Conservation (phyloP, 148 eudicot genomes). For the Simmondsia chinensis region DNA sequence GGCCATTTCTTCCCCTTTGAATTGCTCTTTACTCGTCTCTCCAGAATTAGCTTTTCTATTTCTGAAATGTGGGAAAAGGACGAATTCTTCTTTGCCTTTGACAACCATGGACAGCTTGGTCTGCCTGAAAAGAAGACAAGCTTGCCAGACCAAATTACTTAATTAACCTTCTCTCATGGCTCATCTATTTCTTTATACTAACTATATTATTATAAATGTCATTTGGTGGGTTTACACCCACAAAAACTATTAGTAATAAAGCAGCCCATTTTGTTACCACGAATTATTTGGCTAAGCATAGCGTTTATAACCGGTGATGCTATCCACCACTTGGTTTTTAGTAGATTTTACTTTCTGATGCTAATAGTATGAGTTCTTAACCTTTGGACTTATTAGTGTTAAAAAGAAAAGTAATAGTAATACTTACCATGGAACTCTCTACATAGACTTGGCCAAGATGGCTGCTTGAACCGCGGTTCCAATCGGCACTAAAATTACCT, state of each 20-base stretch:
- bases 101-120: slow-evolving; percentile 13
- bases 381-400: too few species aligned
- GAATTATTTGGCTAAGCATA: too few species aligned
- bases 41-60: not conserved
- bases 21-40: not conserved
- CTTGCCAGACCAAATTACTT: not conserved
- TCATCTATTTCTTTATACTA: not conserved
- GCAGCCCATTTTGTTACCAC: too few species aligned
- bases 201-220: too few species aligned
- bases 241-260: too few species aligned
- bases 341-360: too few species aligned
- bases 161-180: not conserved
- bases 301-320: too few species aligned
- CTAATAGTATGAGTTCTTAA: too few species aligned
- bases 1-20: slow-evolving; percentile 16
- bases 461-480: not conserved
- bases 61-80: not conserved
- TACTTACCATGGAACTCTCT: too few species aligned
- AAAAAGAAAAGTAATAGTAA: too few species aligned
- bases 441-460: too few species aligned
- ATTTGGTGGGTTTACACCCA: not conserved
- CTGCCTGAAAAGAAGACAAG: slow-evolving; percentile 6
- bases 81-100: not conserved
- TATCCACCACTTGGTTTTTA: too few species aligned
- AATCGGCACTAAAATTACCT: not conserved